phyloP scores from a whole-genome alignment of 2,329 filamentous ascomycete species.

The Boeremia exigua region DNA sequence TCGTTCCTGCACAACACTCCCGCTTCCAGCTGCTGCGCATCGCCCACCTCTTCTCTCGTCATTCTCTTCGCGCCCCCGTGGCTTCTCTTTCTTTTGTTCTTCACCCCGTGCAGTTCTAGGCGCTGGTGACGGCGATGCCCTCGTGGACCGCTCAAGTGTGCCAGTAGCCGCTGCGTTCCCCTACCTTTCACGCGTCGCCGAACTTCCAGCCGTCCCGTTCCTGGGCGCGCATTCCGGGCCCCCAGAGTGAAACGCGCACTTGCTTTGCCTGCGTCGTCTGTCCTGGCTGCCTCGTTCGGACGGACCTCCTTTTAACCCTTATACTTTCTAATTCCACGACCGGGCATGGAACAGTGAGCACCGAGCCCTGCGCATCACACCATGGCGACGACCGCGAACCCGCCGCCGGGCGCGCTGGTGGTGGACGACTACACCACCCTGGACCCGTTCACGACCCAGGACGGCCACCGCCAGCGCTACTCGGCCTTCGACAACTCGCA shows the following conservation, averaged over 20 bases:
- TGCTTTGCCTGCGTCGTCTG: background rate
- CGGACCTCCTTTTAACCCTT: conserved; percentile 6
- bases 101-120: conserved; percentile 1
- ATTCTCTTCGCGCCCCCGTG: conserved; percentile 17
- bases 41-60: conserved; percentile 10
- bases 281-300: background rate
- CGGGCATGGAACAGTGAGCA: conserved; percentile 41
- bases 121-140: conserved; percentile 12
- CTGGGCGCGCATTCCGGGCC: conserved; percentile 3
- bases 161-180: conserved; percentile 13
- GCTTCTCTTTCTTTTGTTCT: conserved; percentile 19
- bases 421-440: conserved; percentile 45
- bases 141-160: conserved; percentile 3
- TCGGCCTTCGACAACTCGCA: conserved; percentile 82
- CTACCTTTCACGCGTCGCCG: conserved; percentile 16
- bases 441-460: conserved; percentile 55
- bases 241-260: conserved; percentile 1
- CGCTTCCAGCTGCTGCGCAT: conserved; percentile 1
- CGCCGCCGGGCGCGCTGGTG: conserved; percentile 49
- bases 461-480: conserved; percentile 68
- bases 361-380: conserved; percentile 19
- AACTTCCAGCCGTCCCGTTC: conserved; percentile 4
- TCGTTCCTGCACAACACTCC: conserved; percentile 17
- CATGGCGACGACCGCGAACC: conserved; percentile 54
- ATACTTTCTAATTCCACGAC: conserved; percentile 10